These are phyloP conservation scores for Smittium mucronatum DNA, from an alignment of 371 early-diverging fungal species.

Conservation along the genomic window DNA sequence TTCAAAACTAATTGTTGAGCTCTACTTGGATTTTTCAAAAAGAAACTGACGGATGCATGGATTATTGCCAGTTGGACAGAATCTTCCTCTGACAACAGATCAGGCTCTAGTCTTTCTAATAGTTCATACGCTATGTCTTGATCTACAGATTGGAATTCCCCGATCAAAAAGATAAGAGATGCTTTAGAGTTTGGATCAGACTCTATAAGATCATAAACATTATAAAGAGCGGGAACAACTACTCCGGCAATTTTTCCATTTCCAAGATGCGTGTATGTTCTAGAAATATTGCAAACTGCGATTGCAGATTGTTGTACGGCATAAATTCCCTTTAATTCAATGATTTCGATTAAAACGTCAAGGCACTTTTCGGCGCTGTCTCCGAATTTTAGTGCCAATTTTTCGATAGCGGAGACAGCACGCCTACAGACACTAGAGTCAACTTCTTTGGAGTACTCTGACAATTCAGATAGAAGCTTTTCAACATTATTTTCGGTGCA, in stretches of 20 bases:
- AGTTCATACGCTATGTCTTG: constrained; percentile 76
- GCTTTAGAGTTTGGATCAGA: constrained; percentile 59
- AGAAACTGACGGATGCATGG: constrained; percentile 81
- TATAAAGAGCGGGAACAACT: constrained; percentile 52
- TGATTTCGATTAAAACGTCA: constrained; percentile 70
- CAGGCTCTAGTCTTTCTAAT: constrained; percentile 55
- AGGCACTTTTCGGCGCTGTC: constrained; percentile 78
- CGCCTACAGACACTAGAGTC: constrained; percentile 94
- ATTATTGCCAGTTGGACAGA: constrained; percentile 73
- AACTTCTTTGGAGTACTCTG: constrained; percentile 92
- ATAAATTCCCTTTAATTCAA: constrained; percentile 49
- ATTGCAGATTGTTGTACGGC: background rate
- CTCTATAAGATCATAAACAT: background rate
- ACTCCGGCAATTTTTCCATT: constrained; percentile 82
- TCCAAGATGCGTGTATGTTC: constrained; percentile 74
- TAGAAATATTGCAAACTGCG: background rate
- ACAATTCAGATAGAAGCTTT: constrained; percentile 73
- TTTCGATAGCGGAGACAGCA: constrained; percentile 81
- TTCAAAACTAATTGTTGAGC: constrained; percentile 78
- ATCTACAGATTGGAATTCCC: constrained; percentile 79
- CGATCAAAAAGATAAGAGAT: constrained; percentile 91
- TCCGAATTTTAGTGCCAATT: constrained; percentile 84
- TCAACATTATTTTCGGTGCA: constrained; percentile 66
- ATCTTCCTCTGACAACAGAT: constrained; percentile 45
- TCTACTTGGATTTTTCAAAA: constrained; percentile 74